phyloP scores from a whole-genome alignment of 768 basidiomycete genomes.

The Macrolepiota fuliginosa region DNA sequence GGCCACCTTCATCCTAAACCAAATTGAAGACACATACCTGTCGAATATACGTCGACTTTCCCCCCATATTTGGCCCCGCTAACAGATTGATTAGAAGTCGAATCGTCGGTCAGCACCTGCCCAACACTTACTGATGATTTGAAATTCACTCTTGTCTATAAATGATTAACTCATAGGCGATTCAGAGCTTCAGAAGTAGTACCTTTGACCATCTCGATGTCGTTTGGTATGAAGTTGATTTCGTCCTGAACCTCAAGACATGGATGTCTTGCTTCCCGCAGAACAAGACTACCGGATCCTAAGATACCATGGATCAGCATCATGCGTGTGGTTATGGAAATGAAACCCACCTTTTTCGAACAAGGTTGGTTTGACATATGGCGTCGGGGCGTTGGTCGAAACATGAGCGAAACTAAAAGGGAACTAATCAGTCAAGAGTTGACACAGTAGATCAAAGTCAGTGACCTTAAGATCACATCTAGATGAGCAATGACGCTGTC shows the following conservation, averaged over 20 bases:
- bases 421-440: background rate
- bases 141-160: constrained; percentile 83
- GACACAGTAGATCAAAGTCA: background rate
- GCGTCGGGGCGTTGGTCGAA: constrained; percentile 79
- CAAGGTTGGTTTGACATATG: constrained; percentile 86
- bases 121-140: constrained; percentile 76
- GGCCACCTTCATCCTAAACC: background rate
- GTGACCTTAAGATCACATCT: constrained; percentile 87
- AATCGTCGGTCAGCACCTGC: background rate
- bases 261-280: constrained; percentile 90
- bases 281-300: constrained; percentile 79
- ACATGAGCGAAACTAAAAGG: constrained; percentile 82
- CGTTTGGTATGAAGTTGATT: constrained; percentile 92
- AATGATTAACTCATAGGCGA: background rate
- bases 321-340: background rate
- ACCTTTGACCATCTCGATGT: constrained; percentile 93
- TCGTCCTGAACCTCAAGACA: constrained; percentile 97
- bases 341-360: constrained; percentile 63
- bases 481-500: constrained; percentile 85
- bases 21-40: constrained; percentile 44
- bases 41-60: constrained; percentile 96
- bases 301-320: background rate
- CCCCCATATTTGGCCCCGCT: constrained; percentile 99
- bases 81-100: constrained; percentile 1
- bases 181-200: background rate